These are phyloP conservation scores for Schizophyllum commune DNA, from an alignment of 1,284 basidiomycete species.

Conservation along the genomic window DNA sequence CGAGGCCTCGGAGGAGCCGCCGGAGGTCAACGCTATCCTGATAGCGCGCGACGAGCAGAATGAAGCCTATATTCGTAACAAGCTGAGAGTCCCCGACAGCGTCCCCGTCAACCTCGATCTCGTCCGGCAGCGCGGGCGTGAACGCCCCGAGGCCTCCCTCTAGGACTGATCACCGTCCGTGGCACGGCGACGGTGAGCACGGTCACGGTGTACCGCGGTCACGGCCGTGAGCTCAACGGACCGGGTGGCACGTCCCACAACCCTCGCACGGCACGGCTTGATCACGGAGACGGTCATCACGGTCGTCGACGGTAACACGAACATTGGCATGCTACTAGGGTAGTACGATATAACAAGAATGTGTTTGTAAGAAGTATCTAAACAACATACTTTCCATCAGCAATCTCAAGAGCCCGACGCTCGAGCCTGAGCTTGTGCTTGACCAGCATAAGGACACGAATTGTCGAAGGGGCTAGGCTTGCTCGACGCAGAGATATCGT, in stretches of 20 bases:
- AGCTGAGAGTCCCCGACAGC: neutral
- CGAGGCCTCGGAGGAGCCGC: neutral
- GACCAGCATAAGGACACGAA: slow-evolving; percentile 24
- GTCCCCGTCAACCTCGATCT: neutral
- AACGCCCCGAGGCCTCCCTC: neutral
- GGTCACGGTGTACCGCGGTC: too few relatives aligned
- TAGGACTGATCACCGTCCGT: too few relatives aligned
- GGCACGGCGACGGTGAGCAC: too few relatives aligned
- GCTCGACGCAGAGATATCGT: slow-evolving; percentile 26
- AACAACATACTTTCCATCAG: too few relatives aligned
- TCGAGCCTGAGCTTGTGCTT: slow-evolving; percentile 16
- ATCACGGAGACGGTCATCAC: too few relatives aligned
- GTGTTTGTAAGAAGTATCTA: too few relatives aligned
- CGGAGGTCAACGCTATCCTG: neutral
- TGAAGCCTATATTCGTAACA: neutral
- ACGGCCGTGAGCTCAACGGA: too few relatives aligned
- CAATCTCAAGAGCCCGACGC: neutral
- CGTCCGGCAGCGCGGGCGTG: neutral
- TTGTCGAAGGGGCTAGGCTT: slow-evolving; percentile 24
- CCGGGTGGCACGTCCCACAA: too few relatives aligned
- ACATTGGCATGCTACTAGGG: too few relatives aligned
- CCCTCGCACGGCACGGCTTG: too few relatives aligned
- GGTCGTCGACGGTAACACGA: too few relatives aligned
- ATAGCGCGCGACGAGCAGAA: neutral
- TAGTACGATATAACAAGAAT: too few relatives aligned